Evolutionary conservation across 73 alveolate species (phyloP), one percentile per base, ranked within the genome.

Genomic region (Paramecium octaurelia): DNA sequence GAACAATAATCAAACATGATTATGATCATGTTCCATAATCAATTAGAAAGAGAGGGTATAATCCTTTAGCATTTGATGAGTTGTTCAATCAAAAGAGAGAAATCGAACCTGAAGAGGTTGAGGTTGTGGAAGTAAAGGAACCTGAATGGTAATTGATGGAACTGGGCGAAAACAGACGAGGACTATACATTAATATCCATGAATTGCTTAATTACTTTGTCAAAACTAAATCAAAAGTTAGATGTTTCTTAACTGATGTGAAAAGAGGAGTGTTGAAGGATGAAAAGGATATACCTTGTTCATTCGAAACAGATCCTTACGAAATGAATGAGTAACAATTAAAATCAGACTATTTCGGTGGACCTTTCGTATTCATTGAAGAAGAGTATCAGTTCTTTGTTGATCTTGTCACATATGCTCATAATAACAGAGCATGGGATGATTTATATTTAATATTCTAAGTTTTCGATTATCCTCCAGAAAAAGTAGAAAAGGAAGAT

Each of bases 341-440:
- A 42, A 73, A 89, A 23, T 70, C 92, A 29, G 75, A 70, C 50
- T 70, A 59, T 70, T 48, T 89, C 16, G 80, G 84, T 20, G 94
- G 88, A 44, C 92, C 92, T 11, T 70, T 89, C 16, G 88, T 83
- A 46, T 77, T 73, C 21, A 89, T 89, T 0, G 94, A 89, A 50
- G 94, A 89, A 89, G 94, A 89, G 34, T 89, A 89, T 71, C 68
- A 89, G 59, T 89, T 89, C 20, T 89, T 89, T 89, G 94, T 89
- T 0, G 94, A 89, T 71, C n/a, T 89, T 21, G 92, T 58, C 9
- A 89, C 94, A 11, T 89, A 89, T 89, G 94, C 94, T 44, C 88
- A 69, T 89, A 89, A 89, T 34, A 89, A 89, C 44, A 89, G 84
- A 40, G 94, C 94, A 43, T 89, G 54, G 75, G 94, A 89, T 48